Evolutionary conservation across 768 basidiomycete species (phyloP), one percentile per base, ranked within the genome.

Genomic region (Neoboletus brunneissimus): DNA sequence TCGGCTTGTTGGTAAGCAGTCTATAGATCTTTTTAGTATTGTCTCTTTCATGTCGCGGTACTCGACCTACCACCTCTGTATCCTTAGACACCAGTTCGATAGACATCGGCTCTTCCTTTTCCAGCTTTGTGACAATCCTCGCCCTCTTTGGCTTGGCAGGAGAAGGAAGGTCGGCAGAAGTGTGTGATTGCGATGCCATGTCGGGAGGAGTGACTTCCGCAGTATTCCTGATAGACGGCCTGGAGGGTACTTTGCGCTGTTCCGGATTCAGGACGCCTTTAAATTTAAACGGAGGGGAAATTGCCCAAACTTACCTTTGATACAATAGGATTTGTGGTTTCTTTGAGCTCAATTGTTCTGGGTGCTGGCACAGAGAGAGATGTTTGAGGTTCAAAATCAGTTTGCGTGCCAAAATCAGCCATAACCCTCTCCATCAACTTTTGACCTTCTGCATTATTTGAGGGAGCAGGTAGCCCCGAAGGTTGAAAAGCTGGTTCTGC

Each of bases 191-290:
- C 12, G 53, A 64, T 29, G 50, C 40, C 20, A 38, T 44, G 23
- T 64, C 60, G 15, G 46, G 22, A 53, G 53, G 51, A 37, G 43
- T 40, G 56, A 38, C 50, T 51, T 65, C 71, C 25, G 47, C 18
- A 5, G 58, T 51, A 54, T 60, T 63, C 56, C 44, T 63, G 16
- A 48, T 50, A 37, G 58, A 64, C 25, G 59, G 41, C 35, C 51
- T 68, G 42, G 62, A 62, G 5, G 66, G 53, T 23, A 64, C 71
- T 54, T 73, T 73, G 40, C 73, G 73, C 69, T 73, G 53, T 48
- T 41, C 43, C 53, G 12, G 53, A 22, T 35, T 69, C 46, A 59
- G 53, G 20, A n/a, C 35, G 38, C 20, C 11, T 42, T 37, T 9
- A 7, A 15, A 34, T 40, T 40, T 18, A 18, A 29, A 35, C 12